phyloP scores from a whole-genome alignment of 768 basidiomycete genomes.

The Lenzites betulinus region DNA sequence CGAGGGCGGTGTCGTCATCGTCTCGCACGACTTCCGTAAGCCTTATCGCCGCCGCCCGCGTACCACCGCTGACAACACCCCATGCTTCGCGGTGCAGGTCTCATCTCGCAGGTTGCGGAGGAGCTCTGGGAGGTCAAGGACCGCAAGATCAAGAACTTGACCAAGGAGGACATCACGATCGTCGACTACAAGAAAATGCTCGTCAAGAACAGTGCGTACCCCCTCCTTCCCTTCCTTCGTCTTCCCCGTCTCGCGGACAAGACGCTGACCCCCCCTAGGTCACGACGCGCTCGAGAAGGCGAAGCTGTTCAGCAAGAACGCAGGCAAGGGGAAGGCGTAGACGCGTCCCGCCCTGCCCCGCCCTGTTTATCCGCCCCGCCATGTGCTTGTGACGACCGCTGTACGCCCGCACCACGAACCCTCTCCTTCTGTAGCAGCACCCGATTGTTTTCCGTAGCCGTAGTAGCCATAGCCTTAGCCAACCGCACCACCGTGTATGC shows the following conservation, averaged over 20 bases:
- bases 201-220: conserved; percentile 68
- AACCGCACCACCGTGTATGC: conserved; percentile 1
- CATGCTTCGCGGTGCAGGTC: conserved; percentile 61
- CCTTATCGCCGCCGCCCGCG: conserved; percentile 20
- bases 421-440: conserved; percentile 12
- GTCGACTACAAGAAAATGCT: conserved; percentile 91
- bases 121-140: conserved; percentile 99
- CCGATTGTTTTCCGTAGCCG: conserved; percentile 11
- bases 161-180: conserved; percentile 89
- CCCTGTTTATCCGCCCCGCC: not conserved
- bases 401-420: conserved; percentile 10
- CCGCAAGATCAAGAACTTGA: conserved; percentile 89
- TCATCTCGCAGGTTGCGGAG: conserved; percentile 97
- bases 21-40: conserved; percentile 98
- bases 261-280: conserved; percentile 45
- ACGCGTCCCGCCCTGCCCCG: not conserved
- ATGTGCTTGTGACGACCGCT: conserved; percentile 2
- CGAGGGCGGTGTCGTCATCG: conserved; percentile 97
- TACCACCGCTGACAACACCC: no score
- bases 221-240: conserved; percentile 4
- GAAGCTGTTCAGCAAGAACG: conserved; percentile 86
- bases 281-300: conserved; percentile 89
- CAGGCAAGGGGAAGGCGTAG: conserved; percentile 66
- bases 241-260: not conserved
- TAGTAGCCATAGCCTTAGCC: conserved; percentile 20